Evolutionary conservation across 805 yeast species (phyloP).

Genomic region (Jamesozyma rosinii): DNA sequence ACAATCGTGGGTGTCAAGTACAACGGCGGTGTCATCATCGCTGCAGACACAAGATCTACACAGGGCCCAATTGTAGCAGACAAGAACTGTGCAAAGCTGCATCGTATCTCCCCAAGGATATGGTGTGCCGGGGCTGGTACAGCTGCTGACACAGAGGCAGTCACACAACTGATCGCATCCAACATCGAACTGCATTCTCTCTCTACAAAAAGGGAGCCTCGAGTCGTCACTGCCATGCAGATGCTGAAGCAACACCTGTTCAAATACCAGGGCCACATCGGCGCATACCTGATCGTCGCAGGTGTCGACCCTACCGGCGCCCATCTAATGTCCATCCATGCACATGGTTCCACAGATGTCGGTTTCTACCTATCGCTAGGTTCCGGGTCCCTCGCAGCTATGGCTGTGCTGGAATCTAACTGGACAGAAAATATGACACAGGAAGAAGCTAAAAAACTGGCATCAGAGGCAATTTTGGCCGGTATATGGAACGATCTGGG

Average conservation of each 20-base stretch:
- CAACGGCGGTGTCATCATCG: conserved; percentile 90
- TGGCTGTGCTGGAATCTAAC: conserved; percentile 88
- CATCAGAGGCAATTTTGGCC: conserved; percentile 88
- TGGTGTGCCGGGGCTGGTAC: conserved; percentile 99
- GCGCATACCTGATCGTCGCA: conserved; percentile 96
- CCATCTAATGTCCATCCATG: conserved; percentile 84
- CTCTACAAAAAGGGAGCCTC: conserved; percentile 75
- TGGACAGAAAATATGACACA: conserved; percentile 72
- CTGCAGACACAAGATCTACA: conserved; percentile 98
- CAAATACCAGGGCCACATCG: conserved; percentile 94
- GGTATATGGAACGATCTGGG: conserved; percentile 99
- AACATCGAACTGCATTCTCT: conserved; percentile 85
- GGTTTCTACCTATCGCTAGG: conserved; percentile 91
- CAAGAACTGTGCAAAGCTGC: conserved; percentile 93
- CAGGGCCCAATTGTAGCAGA: conserved; percentile 95
- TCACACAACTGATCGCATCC: conserved; percentile 84
- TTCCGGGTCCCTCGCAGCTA: conserved; percentile 95
- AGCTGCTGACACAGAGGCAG: conserved; percentile 99
- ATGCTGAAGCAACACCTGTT: conserved; percentile 90
- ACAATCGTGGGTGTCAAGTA: conserved; percentile 95
- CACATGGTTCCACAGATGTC: conserved; percentile 96
- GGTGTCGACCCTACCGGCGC: conserved; percentile 97
- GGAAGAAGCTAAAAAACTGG: conserved; percentile 86
- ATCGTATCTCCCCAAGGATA: conserved; percentile 77
- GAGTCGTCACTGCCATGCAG: conserved; percentile 89